A percentile compares a stretch with the other conserved stretches of the same genome.
Evolutionary conservation across 2,329 filamentous ascomycete genomes (phyloP).

Genomic region (Fusarium palustre): DNA sequence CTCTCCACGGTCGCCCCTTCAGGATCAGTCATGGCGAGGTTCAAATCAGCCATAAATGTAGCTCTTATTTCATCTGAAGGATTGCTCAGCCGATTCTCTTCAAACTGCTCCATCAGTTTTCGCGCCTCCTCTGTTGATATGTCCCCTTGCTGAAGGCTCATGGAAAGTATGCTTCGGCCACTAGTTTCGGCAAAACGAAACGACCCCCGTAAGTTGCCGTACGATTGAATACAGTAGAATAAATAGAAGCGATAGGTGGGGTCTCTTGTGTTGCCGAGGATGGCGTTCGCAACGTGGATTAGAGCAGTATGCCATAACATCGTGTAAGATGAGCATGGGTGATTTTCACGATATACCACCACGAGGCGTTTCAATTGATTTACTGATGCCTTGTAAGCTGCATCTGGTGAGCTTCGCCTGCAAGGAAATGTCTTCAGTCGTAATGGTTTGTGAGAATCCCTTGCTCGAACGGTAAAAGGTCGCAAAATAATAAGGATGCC

Average conservation of each 20-base stretch:
- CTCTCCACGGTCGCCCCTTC: conserved; percentile 51
- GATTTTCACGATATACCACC: conserved; percentile 51
- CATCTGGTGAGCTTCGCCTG: conserved; percentile 44
- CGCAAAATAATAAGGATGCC: conserved; percentile 54
- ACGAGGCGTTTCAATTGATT: conserved; percentile 55
- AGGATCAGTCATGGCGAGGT: conserved; percentile 52
- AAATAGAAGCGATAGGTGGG: conserved; percentile 53
- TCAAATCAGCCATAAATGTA: conserved; percentile 54
- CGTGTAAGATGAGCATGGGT: conserved; percentile 51
- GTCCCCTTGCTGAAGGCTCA: conserved; percentile 51
- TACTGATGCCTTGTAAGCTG: conserved; percentile 51
- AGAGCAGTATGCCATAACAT: conserved; percentile 57
- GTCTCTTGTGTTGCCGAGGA: conserved; percentile 48
- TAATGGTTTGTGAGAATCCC: neutral
- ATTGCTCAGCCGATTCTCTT: conserved; percentile 37
- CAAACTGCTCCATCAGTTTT: conserved; percentile 49
- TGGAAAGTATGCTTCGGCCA: conserved; percentile 51
- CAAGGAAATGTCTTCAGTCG: conserved; percentile 49
- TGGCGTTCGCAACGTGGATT: conserved; percentile 55
- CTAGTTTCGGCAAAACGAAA: conserved; percentile 54
- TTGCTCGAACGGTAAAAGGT: conserved; percentile 32
- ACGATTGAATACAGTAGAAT: conserved; percentile 54
- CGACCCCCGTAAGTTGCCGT: conserved; percentile 51
- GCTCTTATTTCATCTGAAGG: conserved; percentile 48
- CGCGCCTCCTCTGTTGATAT: conserved; percentile 47